Evolutionary conservation across 768 basidiomycete species (phyloP), one percentile per base, ranked within the genome.

Genomic region (Gymnopilus junonius): DNA sequence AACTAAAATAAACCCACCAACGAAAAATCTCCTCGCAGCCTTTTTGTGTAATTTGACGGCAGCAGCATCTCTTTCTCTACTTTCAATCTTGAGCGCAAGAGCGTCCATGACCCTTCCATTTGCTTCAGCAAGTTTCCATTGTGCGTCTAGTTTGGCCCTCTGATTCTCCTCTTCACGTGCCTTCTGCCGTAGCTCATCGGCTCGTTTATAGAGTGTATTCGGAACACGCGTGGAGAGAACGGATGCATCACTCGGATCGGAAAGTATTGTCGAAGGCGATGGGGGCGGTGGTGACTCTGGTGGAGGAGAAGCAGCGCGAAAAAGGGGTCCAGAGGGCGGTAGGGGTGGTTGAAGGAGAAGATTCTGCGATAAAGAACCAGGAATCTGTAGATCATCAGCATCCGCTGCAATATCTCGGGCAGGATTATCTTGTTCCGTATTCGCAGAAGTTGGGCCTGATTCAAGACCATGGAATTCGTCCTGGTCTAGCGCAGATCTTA

Each of bases 1-100:
- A 35, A 5, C 17, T 21, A 15, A 55, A 55, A 58, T 51, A 65
- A 37, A 72, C 79, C 66, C 58, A 84, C 84, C 80, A 45, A 73
- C 75, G 64, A 76, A 82, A 62, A 79, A 82, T 39, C 83, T 74
- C 60, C 76, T 76, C 25, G 79, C 82, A 21, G 85, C 85, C 32
- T 78, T 78, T 55, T 73, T 74, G 68, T 86, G 82, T 34, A 85
- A 67, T 61, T 73, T 79, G 43, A 66, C 71, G 5, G 73, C 76
- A 58, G 69, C 70, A 20, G 70, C 71, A 46, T 80, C 77, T 23
- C 73, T 70, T 39, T 77, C 74, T 34, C 76, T 69, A 3, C 82
- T 75, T 53, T 81, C 73, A 11, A 76, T 75, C 29, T 75, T 73
- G 27, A 83, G 64, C 59, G 77, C 63, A 43, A 85, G 71, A 7